phyloP scores from a whole-genome alignment of 495 filamentous ascomycete species.

The Paragyromitra xinjiangensis region DNA sequence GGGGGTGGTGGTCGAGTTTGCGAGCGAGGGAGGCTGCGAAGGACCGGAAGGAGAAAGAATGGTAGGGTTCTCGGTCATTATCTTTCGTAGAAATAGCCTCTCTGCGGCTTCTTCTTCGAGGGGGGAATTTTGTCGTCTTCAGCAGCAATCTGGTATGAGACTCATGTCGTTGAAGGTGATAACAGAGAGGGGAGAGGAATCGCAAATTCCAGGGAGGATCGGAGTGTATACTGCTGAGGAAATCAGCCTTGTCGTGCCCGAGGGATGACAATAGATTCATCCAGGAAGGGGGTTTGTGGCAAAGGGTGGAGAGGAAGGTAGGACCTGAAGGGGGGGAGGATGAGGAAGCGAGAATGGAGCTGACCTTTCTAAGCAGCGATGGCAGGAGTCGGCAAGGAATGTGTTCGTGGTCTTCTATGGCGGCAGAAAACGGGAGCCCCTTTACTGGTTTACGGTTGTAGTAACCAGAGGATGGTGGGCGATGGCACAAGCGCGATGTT shows the following conservation, averaged over 20 bases:
- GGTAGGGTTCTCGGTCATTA: constrained; percentile 59
- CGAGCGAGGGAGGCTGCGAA: constrained; percentile 51
- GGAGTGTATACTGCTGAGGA: constrained; percentile 41
- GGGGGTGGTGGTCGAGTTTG: constrained; percentile 51
- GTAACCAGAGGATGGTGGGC: constrained; percentile 26
- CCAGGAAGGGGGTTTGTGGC: constrained; percentile 46
- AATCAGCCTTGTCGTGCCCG: constrained; percentile 51
- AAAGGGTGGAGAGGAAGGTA: constrained; percentile 47
- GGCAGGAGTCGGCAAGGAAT: constrained; percentile 42
- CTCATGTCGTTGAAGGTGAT: constrained; percentile 57
- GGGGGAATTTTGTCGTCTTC: constrained; percentile 57
- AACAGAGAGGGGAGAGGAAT: constrained; percentile 48
- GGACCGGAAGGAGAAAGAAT: constrained; percentile 56
- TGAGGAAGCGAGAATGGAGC: constrained; percentile 53
- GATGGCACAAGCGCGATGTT: constrained; percentile 39
- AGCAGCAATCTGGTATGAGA: constrained; percentile 57
- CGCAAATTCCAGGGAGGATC: constrained; percentile 42
- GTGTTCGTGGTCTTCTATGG: constrained; percentile 26
- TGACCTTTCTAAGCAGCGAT: constrained; percentile 55
- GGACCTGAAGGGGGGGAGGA: constrained; percentile 46
- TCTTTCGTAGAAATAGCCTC: constrained; percentile 58
- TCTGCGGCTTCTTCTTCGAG: constrained; percentile 58
- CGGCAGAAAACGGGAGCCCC: constrained; percentile 39
- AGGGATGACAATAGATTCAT: constrained; percentile 44
- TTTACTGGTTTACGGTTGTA: constrained; percentile 42